Conservation (phyloP, 2,329 filamentous ascomycete species). For the Penicillium olsonii region DNA sequence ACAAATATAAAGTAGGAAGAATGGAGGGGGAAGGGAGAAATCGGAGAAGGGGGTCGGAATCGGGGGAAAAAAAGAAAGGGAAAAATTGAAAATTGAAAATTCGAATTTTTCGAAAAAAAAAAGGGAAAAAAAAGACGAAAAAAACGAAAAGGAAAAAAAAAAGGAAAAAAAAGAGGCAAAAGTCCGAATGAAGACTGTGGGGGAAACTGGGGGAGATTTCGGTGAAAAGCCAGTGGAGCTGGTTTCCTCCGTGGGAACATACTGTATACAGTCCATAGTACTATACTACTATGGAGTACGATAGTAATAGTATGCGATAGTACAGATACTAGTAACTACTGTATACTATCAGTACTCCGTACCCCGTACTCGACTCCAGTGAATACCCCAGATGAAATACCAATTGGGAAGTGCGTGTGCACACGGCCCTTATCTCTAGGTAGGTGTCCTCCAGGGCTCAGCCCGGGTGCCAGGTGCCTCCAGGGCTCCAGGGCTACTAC, state of each 20-base stretch:
- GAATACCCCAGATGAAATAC: too few species aligned
- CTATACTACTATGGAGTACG: too few species aligned
- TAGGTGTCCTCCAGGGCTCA: too few species aligned
- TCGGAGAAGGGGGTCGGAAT: slow-evolving; percentile 30
- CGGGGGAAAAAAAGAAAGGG: slow-evolving; percentile 18
- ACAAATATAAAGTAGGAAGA: slow-evolving; percentile 29
- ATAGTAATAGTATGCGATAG: too few species aligned
- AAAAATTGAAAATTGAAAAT: slow-evolving; percentile 23
- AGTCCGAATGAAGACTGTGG: slow-evolving; percentile 21
- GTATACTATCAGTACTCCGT: too few species aligned
- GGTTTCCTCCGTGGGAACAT: too few species aligned
- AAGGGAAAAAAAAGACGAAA: slow-evolving; percentile 23
- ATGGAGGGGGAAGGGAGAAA: slow-evolving; percentile 31
- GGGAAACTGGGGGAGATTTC: slow-evolving; percentile 30
- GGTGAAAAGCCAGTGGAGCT: too few species aligned
- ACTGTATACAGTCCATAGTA: too few species aligned
- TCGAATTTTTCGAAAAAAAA: slow-evolving; percentile 1
- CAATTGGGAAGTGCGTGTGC: slow-evolving; percentile 22
- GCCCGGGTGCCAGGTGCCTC: too few species aligned
- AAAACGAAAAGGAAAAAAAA: slow-evolving; percentile 29
- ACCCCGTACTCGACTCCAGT: too few species aligned
- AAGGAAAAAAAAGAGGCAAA: slow-evolving; percentile 31
- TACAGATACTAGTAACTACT: too few species aligned
- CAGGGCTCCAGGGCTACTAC: too few species aligned
- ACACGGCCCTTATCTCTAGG: slow-evolving; percentile 11